Evolutionary conservation across 2,329 filamentous ascomycete genomes (phyloP), one percentile per base, ranked within the genome.

Genomic region (Parastagonospora avenae): DNA sequence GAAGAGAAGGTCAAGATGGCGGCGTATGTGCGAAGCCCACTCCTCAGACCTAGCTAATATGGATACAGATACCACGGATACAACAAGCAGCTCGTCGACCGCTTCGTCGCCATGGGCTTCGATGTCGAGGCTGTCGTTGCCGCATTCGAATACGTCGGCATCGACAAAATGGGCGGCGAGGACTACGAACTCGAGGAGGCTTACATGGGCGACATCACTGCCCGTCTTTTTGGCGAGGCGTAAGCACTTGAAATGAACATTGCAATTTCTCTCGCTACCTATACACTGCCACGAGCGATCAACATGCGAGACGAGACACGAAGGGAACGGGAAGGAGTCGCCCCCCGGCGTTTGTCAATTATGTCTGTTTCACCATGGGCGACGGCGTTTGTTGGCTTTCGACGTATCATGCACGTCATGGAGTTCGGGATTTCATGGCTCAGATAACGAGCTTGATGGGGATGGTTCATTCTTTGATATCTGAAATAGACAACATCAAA

Each of bases 101-200:
- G 88, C 4, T 97, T 97, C 63, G 85, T 90, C 12, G 84, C 80
- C 63, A 97, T 97, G 93, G 93, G 93, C 9, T 97, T 97, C 64
- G 87, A 91, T 49, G 83, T 96, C 2, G 89, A 92, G 42, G 82
- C 84, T n/a, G 91, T 97, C 1, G 91, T 97, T 0, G 83, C 88
- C 8, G 90, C 91, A 0, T 96, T 97, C 66, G 82, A 88, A 45
- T 89, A 83, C 54, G 87, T 94, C 7, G 89, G 90, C 5, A 92
- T 96, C 60, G 90, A 93, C 56, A 84, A 84, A 14, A 91, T 88
- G 61, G 83, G 82, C 24, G 92, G 92, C 0, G 80, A 87, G 60
- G 89, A 94, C 68, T 94, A 95, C 71, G 87, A 90, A 64, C 78
- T 96, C n/a, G 91, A 95, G 68, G 90, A 94, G 65, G 91, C 88